Evolutionary conservation across 129 eudicot genomes (phyloP).

Genomic region (Calendula officinalis): DNA sequence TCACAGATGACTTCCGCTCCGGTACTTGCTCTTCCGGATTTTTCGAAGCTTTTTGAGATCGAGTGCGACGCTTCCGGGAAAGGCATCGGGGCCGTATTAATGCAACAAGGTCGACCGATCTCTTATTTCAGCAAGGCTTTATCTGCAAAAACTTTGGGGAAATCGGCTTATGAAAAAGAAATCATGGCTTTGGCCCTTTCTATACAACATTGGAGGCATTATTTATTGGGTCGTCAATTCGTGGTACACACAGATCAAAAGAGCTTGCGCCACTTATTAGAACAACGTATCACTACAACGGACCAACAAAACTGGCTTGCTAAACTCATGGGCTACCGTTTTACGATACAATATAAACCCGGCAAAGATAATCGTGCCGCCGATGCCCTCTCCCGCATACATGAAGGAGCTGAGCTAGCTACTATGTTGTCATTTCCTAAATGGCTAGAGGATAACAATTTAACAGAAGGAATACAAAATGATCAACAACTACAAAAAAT

Average conservation of each 20-base stretch:
- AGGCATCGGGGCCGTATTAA: neutral
- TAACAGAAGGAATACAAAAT: no score
- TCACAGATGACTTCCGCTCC: neutral
- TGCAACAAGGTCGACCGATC: neutral
- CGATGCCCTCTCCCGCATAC: neutral
- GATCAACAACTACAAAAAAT: no score
- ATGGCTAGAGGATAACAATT: neutral
- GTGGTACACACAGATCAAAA: neutral
- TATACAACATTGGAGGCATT: neutral
- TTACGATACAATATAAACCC: neutral
- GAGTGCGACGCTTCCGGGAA: neutral
- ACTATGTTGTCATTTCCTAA: neutral
- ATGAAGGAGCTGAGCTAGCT: neutral
- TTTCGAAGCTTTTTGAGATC: neutral
- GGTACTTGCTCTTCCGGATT: neutral
- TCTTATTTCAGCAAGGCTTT: neutral
- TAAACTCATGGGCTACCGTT: neutral
- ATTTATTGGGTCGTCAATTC: neutral
- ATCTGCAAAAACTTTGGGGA: neutral
- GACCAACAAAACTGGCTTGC: neutral
- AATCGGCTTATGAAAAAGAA: neutral
- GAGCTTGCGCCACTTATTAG: neutral
- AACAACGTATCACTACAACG: neutral
- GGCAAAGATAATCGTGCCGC: neutral
- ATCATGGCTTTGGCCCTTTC: neutral